Evolutionary conservation across 176 grass and related monocot species (phyloP), one percentile per base, ranked within the genome.

Genomic region (Miscanthus lutarioriparius): DNA sequence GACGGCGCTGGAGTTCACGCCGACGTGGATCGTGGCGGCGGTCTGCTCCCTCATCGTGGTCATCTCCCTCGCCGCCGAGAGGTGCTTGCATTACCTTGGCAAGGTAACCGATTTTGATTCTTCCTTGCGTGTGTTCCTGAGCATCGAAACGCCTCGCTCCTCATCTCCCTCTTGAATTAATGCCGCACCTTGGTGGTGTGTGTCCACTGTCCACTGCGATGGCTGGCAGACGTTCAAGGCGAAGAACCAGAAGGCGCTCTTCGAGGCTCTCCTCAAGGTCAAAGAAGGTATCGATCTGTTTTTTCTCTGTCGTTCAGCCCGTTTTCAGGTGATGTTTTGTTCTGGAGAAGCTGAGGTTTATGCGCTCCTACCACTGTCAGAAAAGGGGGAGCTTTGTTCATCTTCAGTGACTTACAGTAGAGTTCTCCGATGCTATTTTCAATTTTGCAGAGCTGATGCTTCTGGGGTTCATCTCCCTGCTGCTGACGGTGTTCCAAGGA

Each of bases 191-290:
- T 36, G 64, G 33, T 1, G 85, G 72, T 74, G 41, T 10, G 8
- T 61, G 56, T 61, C 23, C 6, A n/a, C 62, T 64, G 62, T 28
- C 67, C 56, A 37, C 56, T 70, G 26, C 33, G 37, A 71, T 35
- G 13, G 27, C 86, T 51, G 15, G 48, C 49, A 97, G 95, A 82
- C 84, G n/a, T 71, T 98, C 8, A 91, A 91, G 91, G 83, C 36
- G 44, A 95, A 91, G 76, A 80, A 90, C 74, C 91, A 95, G 92
- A 98, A 98, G 81, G 89, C 95, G 23, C 87, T 98, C 8, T 98
- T 95, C 82, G 89, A 95, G 82, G 92, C 95, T 6, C 95, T 98
- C 20, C 95, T 93, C 84, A 95, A 98, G 87, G 89, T 98, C n/a
- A 93, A 98, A 85, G 95, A 98, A 95, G 95, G 95, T 97, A 53